A percentile compares a stretch with the other conserved stretches of the same genome.
Conservation (phyloP, 305 asterid genomes). For the Fraxinus baroniana region DNA sequence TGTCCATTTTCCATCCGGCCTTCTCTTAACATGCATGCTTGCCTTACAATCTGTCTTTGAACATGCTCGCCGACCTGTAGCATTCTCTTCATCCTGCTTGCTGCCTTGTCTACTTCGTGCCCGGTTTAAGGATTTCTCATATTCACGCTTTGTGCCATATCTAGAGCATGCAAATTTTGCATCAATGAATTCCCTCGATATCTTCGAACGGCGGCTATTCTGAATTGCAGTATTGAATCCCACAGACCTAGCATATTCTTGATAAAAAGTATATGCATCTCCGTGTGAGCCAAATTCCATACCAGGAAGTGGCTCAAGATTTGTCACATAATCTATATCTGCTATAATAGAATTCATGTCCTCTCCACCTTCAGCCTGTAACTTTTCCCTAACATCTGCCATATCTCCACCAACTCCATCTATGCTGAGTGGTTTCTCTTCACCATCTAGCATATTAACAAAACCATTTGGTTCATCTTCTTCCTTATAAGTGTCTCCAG, state of each 20-base stretch:
- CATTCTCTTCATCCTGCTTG: slow-evolving; percentile 80
- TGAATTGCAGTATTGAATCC: slow-evolving; percentile 85
- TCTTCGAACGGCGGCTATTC: slow-evolving; percentile 83
- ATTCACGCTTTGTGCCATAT: slow-evolving; percentile 85
- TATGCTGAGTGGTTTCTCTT: slow-evolving; percentile 58
- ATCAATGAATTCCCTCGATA: slow-evolving; percentile 80
- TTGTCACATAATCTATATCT: slow-evolving; percentile 58
- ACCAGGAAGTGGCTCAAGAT: slow-evolving; percentile 86
- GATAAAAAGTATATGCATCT: slow-evolving; percentile 82
- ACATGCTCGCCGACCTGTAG: slow-evolving; percentile 90
- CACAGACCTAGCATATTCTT: slow-evolving; percentile 81
- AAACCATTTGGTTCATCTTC: slow-evolving; percentile 62
- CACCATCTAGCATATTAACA: slow-evolving; percentile 62
- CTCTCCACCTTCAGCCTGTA: slow-evolving; percentile 61
- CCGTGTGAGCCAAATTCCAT: slow-evolving; percentile 90
- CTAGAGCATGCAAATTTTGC: slow-evolving; percentile 86
- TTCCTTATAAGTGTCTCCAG: slow-evolving; percentile 77
- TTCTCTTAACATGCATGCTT: slow-evolving; percentile 94
- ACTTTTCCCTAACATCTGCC: slow-evolving; percentile 53
- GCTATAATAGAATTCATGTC: slow-evolving; percentile 48
- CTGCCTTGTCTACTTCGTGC: slow-evolving; percentile 82
- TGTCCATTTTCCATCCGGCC: slow-evolving; percentile 88
- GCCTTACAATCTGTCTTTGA: slow-evolving; percentile 96
- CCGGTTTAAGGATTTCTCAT: slow-evolving; percentile 77
- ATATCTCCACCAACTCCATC: slow-evolving; percentile 53